These are phyloP conservation scores for Alternaria atra DNA, from an alignment of 2,329 filamentous ascomycete genomes.

Conservation along the genomic window DNA sequence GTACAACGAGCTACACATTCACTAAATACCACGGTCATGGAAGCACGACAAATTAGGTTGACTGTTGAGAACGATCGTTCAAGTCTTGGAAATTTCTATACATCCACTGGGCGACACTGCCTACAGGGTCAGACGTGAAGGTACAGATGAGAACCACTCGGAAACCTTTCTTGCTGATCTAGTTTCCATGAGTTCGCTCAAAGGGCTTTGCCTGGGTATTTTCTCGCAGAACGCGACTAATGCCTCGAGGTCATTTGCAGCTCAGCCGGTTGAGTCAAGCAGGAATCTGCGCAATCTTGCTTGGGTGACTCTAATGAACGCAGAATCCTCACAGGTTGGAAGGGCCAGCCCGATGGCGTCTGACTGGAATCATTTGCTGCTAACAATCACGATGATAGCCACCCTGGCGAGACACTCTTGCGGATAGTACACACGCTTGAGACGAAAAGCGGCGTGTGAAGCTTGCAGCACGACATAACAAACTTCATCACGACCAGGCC, in stretches of 20 bases:
- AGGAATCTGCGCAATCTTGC: not conserved
- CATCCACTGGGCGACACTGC: not conserved
- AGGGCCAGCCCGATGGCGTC: not conserved
- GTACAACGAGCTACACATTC: not conserved
- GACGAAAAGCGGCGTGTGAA: not conserved
- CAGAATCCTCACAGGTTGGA: not conserved
- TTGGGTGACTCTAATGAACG: not conserved
- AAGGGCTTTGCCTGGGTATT: not conserved
- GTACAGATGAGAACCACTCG: not conserved
- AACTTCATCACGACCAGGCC: not conserved
- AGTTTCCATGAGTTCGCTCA: not conserved
- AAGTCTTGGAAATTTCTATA: not conserved
- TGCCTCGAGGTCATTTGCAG: too few relatives aligned
- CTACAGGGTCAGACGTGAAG: not conserved
- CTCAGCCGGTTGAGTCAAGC: not conserved
- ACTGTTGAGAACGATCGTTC: not conserved
- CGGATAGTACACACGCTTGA: too few relatives aligned
- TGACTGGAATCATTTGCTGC: not conserved
- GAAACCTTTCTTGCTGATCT: not conserved
- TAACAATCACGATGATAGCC: not conserved
- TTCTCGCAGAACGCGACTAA: not conserved
- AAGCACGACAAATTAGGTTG: not conserved
- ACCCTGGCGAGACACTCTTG: not conserved
- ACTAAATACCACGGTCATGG: not conserved
- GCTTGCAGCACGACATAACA: not conserved